Conservation (phyloP, 1,139 yeast species). For the Lipomyces yarrowii region DNA sequence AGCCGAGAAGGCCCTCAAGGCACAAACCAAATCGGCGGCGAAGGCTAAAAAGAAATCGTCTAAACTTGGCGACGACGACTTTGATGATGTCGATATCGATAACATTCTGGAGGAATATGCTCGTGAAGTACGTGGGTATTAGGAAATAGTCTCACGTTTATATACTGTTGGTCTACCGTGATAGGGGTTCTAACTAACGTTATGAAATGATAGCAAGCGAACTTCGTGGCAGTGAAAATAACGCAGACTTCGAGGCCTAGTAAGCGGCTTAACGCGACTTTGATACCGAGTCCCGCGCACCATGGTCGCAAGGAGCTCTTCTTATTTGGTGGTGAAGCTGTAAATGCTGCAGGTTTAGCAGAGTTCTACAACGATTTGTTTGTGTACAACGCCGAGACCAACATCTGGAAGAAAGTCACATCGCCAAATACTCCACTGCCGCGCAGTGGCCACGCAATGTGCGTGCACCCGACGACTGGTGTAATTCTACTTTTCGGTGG, state of each 20-base stretch:
- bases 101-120: conserved; percentile 78
- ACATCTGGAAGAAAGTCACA: conserved; percentile 75
- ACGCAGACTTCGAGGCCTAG: conserved; percentile 62
- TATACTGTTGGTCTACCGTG: not conserved
- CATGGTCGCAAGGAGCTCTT: conserved; percentile 77
- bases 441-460: conserved; percentile 91
- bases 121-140: conserved; percentile 46
- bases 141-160: not conserved
- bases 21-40: conserved; percentile 66
- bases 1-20: conserved; percentile 83
- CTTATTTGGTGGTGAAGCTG: conserved; percentile 85
- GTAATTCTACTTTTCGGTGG: conserved; percentile 88
- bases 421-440: conserved; percentile 92
- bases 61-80: conserved; percentile 79
- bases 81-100: conserved; percentile 87
- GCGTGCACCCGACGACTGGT: conserved; percentile 84
- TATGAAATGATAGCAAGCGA: conserved; percentile 56
- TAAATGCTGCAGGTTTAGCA: conserved; percentile 54
- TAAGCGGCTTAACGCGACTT: conserved; percentile 69
- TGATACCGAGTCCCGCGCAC: conserved; percentile 69
- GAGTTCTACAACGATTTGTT: conserved; percentile 82
- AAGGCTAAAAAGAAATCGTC: conserved; percentile 76
- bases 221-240: conserved; percentile 69
- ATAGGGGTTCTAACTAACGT: not conserved
- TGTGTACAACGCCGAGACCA: conserved; percentile 73